Evolutionary conservation across 179 eudicot species (phyloP).

Genomic region (Pouteria campechiana): DNA sequence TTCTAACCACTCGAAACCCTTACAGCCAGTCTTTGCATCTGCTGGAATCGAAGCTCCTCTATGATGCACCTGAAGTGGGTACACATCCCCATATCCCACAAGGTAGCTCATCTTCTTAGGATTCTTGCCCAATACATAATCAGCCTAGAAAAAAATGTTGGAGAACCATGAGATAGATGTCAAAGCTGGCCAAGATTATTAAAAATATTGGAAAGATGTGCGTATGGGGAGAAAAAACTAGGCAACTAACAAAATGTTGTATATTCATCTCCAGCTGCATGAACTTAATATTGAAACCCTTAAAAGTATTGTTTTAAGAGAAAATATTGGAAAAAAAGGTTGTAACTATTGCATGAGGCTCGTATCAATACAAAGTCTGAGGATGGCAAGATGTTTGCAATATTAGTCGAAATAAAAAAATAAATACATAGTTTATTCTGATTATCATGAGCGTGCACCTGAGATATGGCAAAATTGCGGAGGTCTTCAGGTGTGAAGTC

Average conservation of each 20-base stretch:
- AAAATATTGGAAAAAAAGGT: too few relatives aligned
- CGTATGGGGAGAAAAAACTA: too few relatives aligned
- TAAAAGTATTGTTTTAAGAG: too few relatives aligned
- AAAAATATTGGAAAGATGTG: too few relatives aligned
- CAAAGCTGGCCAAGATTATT: too few relatives aligned
- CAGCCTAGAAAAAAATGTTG: slow-evolving; percentile 32
- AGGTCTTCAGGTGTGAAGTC: slow-evolving; percentile 44
- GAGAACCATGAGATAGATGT: not conserved
- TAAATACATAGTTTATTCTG: not conserved
- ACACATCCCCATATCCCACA: slow-evolving; percentile 74
- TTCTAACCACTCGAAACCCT: slow-evolving; percentile 60
- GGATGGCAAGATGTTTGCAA: too few relatives aligned
- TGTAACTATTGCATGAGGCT: too few relatives aligned
- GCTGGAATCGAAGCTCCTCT: slow-evolving; percentile 91
- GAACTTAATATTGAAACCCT: too few relatives aligned
- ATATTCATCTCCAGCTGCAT: too few relatives aligned
- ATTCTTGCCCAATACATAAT: slow-evolving; percentile 70
- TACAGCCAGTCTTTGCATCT: slow-evolving; percentile 48
- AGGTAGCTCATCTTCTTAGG: slow-evolving; percentile 72
- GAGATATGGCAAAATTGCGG: slow-evolving; percentile 67
- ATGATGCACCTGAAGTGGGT: slow-evolving; percentile 70
- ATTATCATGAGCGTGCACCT: slow-evolving; percentile 35
- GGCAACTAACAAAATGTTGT: too few relatives aligned
- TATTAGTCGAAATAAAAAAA: too few relatives aligned
- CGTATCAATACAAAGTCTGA: too few relatives aligned